A percentile compares a stretch with the other conserved stretches of the same genome.
Evolutionary conservation across 768 basidiomycete species (phyloP).

Genomic region (Lentinula raphanica): DNA sequence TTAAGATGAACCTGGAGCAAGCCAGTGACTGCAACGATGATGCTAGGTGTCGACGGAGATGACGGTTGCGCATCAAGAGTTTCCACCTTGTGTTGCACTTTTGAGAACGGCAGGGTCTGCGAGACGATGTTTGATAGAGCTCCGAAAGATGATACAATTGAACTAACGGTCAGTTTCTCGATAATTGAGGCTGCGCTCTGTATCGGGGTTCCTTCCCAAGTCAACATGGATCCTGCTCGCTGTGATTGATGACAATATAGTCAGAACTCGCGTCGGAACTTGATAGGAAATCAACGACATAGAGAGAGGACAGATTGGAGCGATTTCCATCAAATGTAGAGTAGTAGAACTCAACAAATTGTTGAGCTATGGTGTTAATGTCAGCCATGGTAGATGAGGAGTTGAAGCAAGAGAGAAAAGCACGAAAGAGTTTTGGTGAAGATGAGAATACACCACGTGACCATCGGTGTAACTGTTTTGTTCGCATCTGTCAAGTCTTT

Average conservation of each 20-base stretch:
- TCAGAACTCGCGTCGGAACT: conserved; percentile 19
- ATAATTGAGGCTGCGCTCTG: conserved; percentile 52
- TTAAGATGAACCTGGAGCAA: conserved; percentile 54
- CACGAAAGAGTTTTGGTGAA: conserved; percentile 8
- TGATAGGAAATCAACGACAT: conserved; percentile 51
- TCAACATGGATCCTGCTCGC: conserved; percentile 81
- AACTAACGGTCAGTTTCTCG: conserved; percentile 67
- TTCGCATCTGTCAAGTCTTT: not conserved
- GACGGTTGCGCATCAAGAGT: conserved; percentile 91
- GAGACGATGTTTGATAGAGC: not conserved
- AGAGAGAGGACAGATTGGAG: conserved; percentile 51
- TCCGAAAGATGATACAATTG: not conserved
- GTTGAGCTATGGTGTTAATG: conserved; percentile 65
- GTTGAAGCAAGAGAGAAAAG: conserved; percentile 13
- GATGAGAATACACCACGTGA: conserved; percentile 1
- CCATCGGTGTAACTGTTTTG: not conserved
- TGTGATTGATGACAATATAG: conserved; percentile 33
- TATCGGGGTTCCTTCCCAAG: conserved; percentile 64
- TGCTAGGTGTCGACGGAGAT: conserved; percentile 43
- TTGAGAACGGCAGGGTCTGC: conserved; percentile 74
- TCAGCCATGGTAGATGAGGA: conserved; percentile 55
- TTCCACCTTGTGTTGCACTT: conserved; percentile 73
- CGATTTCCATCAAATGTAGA: conserved; percentile 66
- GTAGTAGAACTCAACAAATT: conserved; percentile 86
- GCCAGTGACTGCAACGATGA: conserved; percentile 88